Base-by-base conservation (phyloP, 257 asterid species). In the Solanum neorickii region DNA sequence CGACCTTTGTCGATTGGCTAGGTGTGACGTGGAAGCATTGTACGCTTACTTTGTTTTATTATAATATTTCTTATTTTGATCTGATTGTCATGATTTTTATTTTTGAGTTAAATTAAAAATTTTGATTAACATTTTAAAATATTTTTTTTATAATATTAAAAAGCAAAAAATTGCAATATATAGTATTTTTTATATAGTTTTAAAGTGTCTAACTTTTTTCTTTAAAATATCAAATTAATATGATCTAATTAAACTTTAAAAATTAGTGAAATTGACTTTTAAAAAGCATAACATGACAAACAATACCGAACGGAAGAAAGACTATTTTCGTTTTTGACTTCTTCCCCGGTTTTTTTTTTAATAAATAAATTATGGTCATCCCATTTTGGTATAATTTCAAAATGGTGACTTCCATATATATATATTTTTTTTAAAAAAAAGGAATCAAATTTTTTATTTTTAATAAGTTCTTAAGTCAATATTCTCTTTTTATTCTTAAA, bases 261-360 rank as follows among this genome's bases (percentile, higher is more conserved):
- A 33, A 33, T 33, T 33, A 33, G 0, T 33, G 0, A 33, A 33
- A 3, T 33, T 33, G 0, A 33, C 0, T 33, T 33, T 33, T 33
- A 33, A 33, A 33, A 33, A 0, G 0, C 5, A 0, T 0, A 33
- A 33, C 35, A 3, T 3, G 5, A 33, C 5, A 33, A 33, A 33
- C 5, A 0, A 33, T 33, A 33, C 4, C 5, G 35, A 0, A 33
- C 5, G 5, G 33, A 31, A 31, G 33, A 3, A 31, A 31, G 4
- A 2, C 27, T 72, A 69, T 29, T 69, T 14, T 69, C 42, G 6
- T 31, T 70, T 70, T 70, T 70, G 42, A 70, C 77, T 15, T 70
- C 41, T 7, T 18, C 21, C 12, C 9, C 18, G 3, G 12, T n/a
- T 16, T 73, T 9, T 20, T 18, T 16, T 70, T 9, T 3, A 31